Evolutionary conservation across 2,329 filamentous ascomycete genomes (phyloP), one percentile per base, ranked within the genome.

Genomic region (Fusarium anguioides): DNA sequence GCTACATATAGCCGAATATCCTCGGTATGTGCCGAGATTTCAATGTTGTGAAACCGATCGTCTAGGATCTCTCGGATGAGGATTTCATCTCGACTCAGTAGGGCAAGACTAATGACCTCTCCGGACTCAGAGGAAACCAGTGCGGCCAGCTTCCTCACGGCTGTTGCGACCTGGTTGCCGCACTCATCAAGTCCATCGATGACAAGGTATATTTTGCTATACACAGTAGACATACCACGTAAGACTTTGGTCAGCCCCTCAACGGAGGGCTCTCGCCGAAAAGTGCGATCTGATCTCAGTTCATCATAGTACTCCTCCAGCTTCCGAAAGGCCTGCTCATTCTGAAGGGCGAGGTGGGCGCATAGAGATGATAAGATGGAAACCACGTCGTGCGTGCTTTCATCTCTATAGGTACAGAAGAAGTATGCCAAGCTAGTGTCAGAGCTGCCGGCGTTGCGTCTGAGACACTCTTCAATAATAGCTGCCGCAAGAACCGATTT

Each of bases 1-100:
- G 39, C 24, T 3, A 66, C 60, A 2, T 69, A 69, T 1, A 45
- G 21, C 9, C 54, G 40, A 4, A 69, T 17, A 15, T 69, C 66
- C 4, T 67, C 45, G 0, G 55, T 61, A 8, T 61, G 63, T 0
- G 64, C 66, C 36, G 46, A 60, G 5, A 65, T 50, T 20, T 62
- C 50, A 8, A 69, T 5, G 14, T 26, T 20, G 1, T n/a, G 2
- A 8, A 63, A 68, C 8, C 36, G 5, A 1, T 1, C 6, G 10
- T 41, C 31, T 2, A 65, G 1, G 1, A 20, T 24, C 0, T 45
- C 8, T 4, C 47, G 37, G 8, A 68, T 69, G 1, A 9, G 3
- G 4, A 44, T 2, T 11, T 69, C 56, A 6, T 68, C 33, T 29
- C 66, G 45, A 4, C 57, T 68, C 3, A 65, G n/a, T 0, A 68